phyloP scores from a whole-genome alignment of 2,329 filamentous ascomycete genomes.

The Diplocarpon rosae region DNA sequence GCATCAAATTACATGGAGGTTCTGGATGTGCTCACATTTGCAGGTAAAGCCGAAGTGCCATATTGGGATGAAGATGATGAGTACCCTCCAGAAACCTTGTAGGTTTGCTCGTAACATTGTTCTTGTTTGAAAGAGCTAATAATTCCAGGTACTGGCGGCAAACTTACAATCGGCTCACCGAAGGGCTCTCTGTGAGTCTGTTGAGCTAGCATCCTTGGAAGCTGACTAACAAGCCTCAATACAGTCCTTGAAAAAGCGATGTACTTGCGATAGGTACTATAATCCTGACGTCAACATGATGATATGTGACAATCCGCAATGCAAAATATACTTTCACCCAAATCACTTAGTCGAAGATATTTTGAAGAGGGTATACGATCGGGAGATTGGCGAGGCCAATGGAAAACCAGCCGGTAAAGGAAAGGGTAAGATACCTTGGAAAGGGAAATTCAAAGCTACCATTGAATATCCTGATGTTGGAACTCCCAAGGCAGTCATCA shows the following conservation, averaged over 20 bases:
- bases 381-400: constrained; percentile 10
- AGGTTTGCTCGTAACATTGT: too few relatives aligned
- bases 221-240: constrained; percentile 3
- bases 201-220: not conserved
- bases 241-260: constrained; percentile 27
- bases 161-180: constrained; percentile 24
- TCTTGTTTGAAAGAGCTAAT: too few relatives aligned
- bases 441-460: constrained; percentile 16
- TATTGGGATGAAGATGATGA: constrained; percentile 38
- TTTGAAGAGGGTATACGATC: constrained; percentile 21
- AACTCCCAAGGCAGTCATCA: constrained; percentile 15
- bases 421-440: constrained; percentile 12
- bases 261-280: constrained; percentile 28
- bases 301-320: constrained; percentile 27
- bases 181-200: constrained; percentile 26
- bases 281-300: constrained; percentile 28
- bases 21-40: constrained; percentile 40
- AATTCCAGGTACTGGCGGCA: constrained; percentile 29
- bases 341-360: constrained; percentile 28
- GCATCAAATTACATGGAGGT: constrained; percentile 44
- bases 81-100: constrained; percentile 9
- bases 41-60: constrained; percentile 33
- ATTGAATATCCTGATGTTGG: constrained; percentile 9
- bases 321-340: constrained; percentile 29
- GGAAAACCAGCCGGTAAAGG: constrained; percentile 12